Evolutionary conservation across 768 basidiomycete species (phyloP), one percentile per base, ranked within the genome.

Genomic region (Psilocybe subaeruginosa): DNA sequence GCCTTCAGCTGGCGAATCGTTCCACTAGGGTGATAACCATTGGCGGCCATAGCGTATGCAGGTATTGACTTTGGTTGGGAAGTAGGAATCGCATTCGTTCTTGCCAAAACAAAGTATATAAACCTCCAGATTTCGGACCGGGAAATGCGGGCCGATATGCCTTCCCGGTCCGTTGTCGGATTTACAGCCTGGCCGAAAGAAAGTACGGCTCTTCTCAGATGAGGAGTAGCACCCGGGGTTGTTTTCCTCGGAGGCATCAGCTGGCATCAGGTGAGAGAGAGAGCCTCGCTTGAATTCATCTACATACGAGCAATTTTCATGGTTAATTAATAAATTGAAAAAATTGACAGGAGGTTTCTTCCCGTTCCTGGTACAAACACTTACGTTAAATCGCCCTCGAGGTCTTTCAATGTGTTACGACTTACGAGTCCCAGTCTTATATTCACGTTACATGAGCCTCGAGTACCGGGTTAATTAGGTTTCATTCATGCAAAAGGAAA

Each of bases 1-100:
- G 92, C 73, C 57, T 78, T 83, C 65, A 97, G 78, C 16, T 84
- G 82, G 57, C 91, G 88, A 59, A 76, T 70, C 47, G 75, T 64
- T 27, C 70, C 71, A 64, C 73, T 78, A 6, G 66, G 56, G 62
- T 76, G 73, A 43, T 73, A 62, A 50, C 78, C 77, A 73, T 79
- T 77, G 43, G 75, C 72, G 61, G 77, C 70, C 83, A 87, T 85
- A 63, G 65, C 47, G 16, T 49, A 56, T 59, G 55, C 51, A 55
- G 58, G 47, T 56, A 47, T 60, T 59, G 66, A 51, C 63, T 64
- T 62, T 48, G 49, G 30, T 55, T 46, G 61, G 60, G 68, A 58
- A 61, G 51, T 37, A 51, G 23, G 57, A 55, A 45, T 49, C 33
- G 19, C 45, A 29, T 49, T 56, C 49, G 17, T 41, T 48, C 45